Conservation (phyloP, 306 rosid genomes). For the Benincasa hispida region DNA sequence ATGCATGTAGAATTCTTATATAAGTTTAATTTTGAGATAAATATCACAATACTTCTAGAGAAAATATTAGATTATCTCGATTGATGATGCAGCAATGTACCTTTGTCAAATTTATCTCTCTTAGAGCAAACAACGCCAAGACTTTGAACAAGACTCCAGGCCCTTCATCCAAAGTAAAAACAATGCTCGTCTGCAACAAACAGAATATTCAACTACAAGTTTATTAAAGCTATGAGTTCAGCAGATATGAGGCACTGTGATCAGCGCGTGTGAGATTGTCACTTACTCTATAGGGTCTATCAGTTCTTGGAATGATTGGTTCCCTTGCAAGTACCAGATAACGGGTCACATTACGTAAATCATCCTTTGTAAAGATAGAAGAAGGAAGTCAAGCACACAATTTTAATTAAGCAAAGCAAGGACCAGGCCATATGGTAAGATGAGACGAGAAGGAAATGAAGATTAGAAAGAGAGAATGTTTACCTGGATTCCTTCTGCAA, state of each 20-base stretch:
- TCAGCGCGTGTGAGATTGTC: not conserved
- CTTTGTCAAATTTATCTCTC: slow-evolving; percentile 64
- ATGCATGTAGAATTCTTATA: not conserved
- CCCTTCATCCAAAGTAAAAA: slow-evolving; percentile 75
- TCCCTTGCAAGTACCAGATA: slow-evolving; percentile 81
- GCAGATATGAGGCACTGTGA: not conserved
- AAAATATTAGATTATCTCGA: not conserved
- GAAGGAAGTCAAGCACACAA: not conserved
- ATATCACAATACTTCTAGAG: not conserved
- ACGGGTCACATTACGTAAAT: slow-evolving; percentile 55
- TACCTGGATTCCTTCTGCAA: slow-evolving; percentile 62
- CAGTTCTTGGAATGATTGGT: slow-evolving; percentile 60
- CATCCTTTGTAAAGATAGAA: slow-evolving; percentile 40
- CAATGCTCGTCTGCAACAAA: slow-evolving; percentile 63
- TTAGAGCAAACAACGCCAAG: slow-evolving; percentile 64
- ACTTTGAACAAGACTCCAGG: slow-evolving; percentile 84
- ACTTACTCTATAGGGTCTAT: slow-evolving; percentile 47
- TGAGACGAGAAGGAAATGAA: not conserved
- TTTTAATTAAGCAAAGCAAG: not conserved
- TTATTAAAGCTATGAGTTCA: not conserved
- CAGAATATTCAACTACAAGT: slow-evolving; percentile 13
- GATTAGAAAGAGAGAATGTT: slow-evolving; percentile 4
- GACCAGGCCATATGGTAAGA: not conserved
- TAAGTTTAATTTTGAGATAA: not conserved
- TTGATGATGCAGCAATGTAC: slow-evolving; percentile 11